Base-by-base conservation (phyloP, 805 yeast genomes). In the Saturnispora besseyi region DNA sequence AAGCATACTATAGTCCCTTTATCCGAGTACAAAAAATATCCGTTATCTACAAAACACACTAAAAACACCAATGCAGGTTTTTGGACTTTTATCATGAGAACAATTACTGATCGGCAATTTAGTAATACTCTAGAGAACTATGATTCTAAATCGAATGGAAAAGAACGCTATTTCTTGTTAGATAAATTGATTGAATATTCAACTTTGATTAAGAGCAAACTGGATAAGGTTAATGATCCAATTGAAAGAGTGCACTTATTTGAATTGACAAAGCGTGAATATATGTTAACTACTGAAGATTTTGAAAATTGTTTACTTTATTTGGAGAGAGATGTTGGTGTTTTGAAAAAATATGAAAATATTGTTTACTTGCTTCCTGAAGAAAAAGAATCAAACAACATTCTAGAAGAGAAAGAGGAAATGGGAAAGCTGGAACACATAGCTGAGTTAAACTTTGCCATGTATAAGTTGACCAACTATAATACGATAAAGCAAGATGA, bases 371-470 rank as follows among this genome's bases (percentile, higher is more conserved):
- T 40, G 37, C 22, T 31, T 9, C 28, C n/a, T 24, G 22, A 33
- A n/a, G 15, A 28, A 4, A 32, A 38, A 3, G 15, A 18, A 22
- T 5, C 30, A 31, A 34, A 18, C 3, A 13, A 31, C 8, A 41
- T 38, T 6, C 12, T 32, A 2, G 33, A 41, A 2, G 33, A 45
- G 13, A 49, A 53, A 12, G 49, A 53, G 6, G 51, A 49, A 9
- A 24, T 31, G 3, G 60, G 53, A 29, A 60, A 58, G 18, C 41
- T 59, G 7, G 45, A 53, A 40, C 50, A 64, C 8, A 56, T 62
- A 22, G 62, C 65, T 8, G 58, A 58, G n/a, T 50, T 64, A 41
- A 63, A 61, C 29, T 63, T 54, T 41, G 47, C 65, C 10, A 62
- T 64, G 7, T 59, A 55, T 48, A 47, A 51, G 32, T 43, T 64